These are phyloP conservation scores for Cercis canadensis DNA, from an alignment of 306 rosid genomes.

Conservation along the genomic window DNA sequence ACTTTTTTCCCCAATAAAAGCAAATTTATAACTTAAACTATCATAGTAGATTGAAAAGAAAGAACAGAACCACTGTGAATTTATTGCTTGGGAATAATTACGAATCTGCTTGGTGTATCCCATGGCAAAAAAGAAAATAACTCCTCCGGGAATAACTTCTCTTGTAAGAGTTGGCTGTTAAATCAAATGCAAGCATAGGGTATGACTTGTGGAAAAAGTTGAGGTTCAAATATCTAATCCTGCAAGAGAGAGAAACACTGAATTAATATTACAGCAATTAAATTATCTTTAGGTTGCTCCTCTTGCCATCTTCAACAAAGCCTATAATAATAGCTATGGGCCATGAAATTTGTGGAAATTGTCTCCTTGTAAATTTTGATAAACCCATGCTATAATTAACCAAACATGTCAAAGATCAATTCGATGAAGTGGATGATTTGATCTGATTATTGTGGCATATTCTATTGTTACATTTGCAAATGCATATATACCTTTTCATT, in stretches of 20 bases:
- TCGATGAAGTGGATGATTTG: background rate
- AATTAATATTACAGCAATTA: background rate
- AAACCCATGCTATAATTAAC: slow-evolving; percentile 8
- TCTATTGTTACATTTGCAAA: background rate
- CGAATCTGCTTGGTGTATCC: slow-evolving; percentile 6
- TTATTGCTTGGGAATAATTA: background rate
- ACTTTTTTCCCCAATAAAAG: too few relatives aligned
- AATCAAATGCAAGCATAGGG: background rate
- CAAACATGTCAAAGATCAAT: background rate
- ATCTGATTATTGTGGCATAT: background rate
- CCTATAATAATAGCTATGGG: slow-evolving; percentile 5
- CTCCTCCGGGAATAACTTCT: background rate
- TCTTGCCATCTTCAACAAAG: background rate
- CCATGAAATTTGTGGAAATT: background rate
- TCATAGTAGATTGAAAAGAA: too few relatives aligned
- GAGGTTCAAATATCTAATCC: background rate
- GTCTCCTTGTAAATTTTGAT: background rate
- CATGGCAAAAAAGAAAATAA: background rate
- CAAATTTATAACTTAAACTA: too few relatives aligned
- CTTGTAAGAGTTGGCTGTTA: background rate
- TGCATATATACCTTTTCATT: background rate
- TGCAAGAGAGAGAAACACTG: slow-evolving; percentile 6
- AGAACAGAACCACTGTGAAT: too few relatives aligned
- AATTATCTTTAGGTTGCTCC: background rate
- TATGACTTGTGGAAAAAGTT: background rate